phyloP scores from a whole-genome alignment of 2,329 filamentous ascomycete species.

The Paecilomyces fulvus region DNA sequence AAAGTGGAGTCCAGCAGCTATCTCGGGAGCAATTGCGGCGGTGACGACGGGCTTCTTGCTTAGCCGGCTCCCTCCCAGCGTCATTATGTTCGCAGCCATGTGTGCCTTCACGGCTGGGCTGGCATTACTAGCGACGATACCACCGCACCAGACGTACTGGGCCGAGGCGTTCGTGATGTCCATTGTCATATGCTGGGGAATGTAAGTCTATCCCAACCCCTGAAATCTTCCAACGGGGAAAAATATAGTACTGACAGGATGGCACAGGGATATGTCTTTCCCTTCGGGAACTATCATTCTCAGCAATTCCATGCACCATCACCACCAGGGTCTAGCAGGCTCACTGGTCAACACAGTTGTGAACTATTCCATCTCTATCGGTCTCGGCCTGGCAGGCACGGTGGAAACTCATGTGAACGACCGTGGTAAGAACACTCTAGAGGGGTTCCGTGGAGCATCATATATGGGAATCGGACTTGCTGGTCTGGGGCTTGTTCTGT shows the following conservation, averaged over 20 bases:
- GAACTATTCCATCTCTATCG: constrained; percentile 29
- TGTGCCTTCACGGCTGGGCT: constrained; percentile 25
- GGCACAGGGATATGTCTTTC: constrained; percentile 36
- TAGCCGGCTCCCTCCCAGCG: constrained; percentile 17
- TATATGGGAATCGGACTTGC: constrained; percentile 30
- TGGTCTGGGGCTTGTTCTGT: constrained; percentile 13
- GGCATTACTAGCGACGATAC: constrained; percentile 32
- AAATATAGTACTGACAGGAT: not conserved
- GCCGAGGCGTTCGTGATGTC: constrained; percentile 23
- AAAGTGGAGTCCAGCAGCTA: constrained; percentile 16
- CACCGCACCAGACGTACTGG: constrained; percentile 36
- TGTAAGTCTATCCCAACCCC: constrained; percentile 11
- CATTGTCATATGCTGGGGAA: constrained; percentile 23
- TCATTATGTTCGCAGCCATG: constrained; percentile 30
- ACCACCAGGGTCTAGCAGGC: constrained; percentile 35
- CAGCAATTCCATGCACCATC: constrained; percentile 24
- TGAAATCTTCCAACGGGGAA: not conserved
- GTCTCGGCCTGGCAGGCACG: constrained; percentile 1
- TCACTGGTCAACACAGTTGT: constrained; percentile 30
- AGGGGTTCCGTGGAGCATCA: constrained; percentile 30
- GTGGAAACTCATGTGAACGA: constrained; percentile 27
- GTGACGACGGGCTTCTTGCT: constrained; percentile 27
- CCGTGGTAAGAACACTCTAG: constrained; percentile 21
- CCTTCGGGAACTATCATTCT: constrained; percentile 32
- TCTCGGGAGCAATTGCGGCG: constrained; percentile 24